These are phyloP conservation scores for Bisporella sp. DNA, from an alignment of 2,329 filamentous ascomycete genomes.

Conservation along the genomic window DNA sequence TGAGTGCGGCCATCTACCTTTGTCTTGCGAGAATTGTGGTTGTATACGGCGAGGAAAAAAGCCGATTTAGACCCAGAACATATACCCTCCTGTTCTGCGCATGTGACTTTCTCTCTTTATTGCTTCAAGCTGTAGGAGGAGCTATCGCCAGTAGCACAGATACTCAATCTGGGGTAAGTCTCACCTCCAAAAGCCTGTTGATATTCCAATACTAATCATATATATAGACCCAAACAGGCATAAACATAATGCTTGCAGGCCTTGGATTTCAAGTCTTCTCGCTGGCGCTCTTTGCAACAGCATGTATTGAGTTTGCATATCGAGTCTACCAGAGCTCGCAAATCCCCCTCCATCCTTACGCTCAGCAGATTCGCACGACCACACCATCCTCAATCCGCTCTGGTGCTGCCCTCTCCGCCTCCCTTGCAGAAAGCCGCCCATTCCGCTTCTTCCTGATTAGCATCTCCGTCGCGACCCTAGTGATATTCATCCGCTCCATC, in stretches of 20 bases:
- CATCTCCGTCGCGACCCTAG: constrained; percentile 42
- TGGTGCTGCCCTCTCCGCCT: too few species aligned
- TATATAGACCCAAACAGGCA: constrained; percentile 6
- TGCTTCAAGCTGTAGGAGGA: constrained; percentile 53
- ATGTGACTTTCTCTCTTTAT: constrained; percentile 49
- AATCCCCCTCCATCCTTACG: constrained; percentile 9
- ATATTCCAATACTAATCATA: too few species aligned
- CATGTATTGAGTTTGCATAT: constrained; percentile 12
- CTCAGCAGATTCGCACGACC: too few species aligned
- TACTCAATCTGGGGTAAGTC: constrained; percentile 11
- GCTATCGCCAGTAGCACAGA: constrained; percentile 44
- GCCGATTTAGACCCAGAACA: constrained; percentile 37
- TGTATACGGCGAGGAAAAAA: constrained; percentile 42
- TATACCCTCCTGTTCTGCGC: constrained; percentile 43
- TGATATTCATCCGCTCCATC: constrained; percentile 49
- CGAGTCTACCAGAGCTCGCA: constrained; percentile 11
- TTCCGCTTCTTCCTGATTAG: constrained; percentile 43
- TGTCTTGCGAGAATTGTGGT: constrained; percentile 47
- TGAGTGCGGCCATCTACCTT: constrained; percentile 58
- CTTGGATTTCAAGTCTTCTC: constrained; percentile 32
- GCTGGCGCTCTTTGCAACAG: constrained; percentile 23
- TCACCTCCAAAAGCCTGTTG: background rate
- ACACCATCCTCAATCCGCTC: too few species aligned
- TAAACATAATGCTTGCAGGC: constrained; percentile 34
- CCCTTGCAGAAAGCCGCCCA: constrained; percentile 11